These are phyloP conservation scores for Puccinellia tenuiflora DNA, from an alignment of 176 grass and related monocot species.

Conservation along the genomic window DNA sequence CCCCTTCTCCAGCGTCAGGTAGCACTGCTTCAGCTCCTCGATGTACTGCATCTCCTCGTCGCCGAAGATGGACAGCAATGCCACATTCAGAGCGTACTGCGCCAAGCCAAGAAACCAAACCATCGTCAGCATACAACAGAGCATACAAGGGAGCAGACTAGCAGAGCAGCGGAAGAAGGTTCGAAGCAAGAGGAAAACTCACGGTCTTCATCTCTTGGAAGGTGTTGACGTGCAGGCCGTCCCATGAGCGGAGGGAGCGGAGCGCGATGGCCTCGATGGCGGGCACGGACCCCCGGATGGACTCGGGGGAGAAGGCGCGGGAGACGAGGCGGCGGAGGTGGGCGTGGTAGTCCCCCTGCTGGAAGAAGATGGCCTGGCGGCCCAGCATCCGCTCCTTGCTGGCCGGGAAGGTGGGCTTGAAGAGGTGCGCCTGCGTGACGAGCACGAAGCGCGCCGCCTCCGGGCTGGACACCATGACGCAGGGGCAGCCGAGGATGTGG, in stretches of 20 bases:
- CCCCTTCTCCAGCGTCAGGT: slow-evolving; percentile 89
- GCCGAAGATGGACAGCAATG: slow-evolving; percentile 87
- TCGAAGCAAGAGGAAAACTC: not conserved
- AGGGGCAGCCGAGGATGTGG: slow-evolving; percentile 87
- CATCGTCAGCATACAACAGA: not conserved
- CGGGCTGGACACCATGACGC: slow-evolving; percentile 95
- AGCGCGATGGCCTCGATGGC: slow-evolving; percentile 64
- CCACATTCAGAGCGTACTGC: slow-evolving; percentile 97
- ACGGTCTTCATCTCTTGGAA: slow-evolving; percentile 99
- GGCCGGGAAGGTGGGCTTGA: slow-evolving; percentile 94
- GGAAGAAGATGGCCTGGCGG: slow-evolving; percentile 93
- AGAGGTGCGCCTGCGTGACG: slow-evolving; percentile 85
- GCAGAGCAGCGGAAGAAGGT: not conserved
- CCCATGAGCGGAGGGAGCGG: slow-evolving; percentile 52
- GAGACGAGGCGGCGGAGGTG: slow-evolving; percentile 78
- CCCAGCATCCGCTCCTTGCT: slow-evolving; percentile 99
- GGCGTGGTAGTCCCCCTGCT: slow-evolving; percentile 85
- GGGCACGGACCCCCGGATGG: slow-evolving; percentile 61
- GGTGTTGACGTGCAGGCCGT: slow-evolving; percentile 67
- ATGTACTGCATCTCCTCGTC: slow-evolving; percentile 81
- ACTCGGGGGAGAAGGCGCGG: slow-evolving; percentile 80
- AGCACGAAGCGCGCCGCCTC: slow-evolving; percentile 96
- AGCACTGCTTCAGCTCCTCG: slow-evolving; percentile 93
- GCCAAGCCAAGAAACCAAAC: not conserved
- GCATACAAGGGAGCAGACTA: not conserved